These are phyloP conservation scores for Yarrowia sp. DNA, from an alignment of 805 yeast genomes.

Conservation along the genomic window DNA sequence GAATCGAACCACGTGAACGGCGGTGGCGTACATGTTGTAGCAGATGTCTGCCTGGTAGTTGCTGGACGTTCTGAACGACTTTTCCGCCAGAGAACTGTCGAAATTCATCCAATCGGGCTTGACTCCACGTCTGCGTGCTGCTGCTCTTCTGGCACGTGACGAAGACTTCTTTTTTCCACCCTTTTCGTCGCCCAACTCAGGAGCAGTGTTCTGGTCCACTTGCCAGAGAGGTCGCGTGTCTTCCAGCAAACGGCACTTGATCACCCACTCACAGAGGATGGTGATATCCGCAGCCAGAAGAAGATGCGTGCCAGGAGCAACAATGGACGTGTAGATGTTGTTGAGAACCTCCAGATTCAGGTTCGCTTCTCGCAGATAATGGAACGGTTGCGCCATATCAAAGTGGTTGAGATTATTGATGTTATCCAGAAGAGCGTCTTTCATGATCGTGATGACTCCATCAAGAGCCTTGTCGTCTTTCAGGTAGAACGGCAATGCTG, in stretches of 20 bases:
- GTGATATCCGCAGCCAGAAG: neutral
- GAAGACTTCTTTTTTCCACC: neutral
- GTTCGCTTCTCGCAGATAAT: slow-evolving; percentile 10
- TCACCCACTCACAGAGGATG: slow-evolving; percentile 12
- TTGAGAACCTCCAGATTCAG: slow-evolving; percentile 8
- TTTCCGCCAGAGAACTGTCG: slow-evolving; percentile 1
- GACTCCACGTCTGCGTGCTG: neutral
- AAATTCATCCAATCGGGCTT: slow-evolving; percentile 32
- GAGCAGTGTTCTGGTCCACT: slow-evolving; percentile 1
- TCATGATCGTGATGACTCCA: slow-evolving; percentile 1
- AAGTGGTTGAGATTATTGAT: slow-evolving; percentile 21
- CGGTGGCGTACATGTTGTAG: slow-evolving; percentile 32
- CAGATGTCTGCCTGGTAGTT: slow-evolving; percentile 30
- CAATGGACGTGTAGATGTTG: slow-evolving; percentile 1
- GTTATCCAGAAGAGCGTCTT: slow-evolving; percentile 1
- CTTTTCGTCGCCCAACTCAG: slow-evolving; percentile 4
- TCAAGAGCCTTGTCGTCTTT: neutral
- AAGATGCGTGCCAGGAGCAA: slow-evolving; percentile 1
- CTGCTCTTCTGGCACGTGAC: slow-evolving; percentile 7
- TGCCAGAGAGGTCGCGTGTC: slow-evolving; percentile 24
- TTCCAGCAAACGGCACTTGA: slow-evolving; percentile 19
- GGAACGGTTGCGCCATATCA: slow-evolving; percentile 19
- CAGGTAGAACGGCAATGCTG: slow-evolving; percentile 13
- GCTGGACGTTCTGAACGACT: slow-evolving; percentile 11
- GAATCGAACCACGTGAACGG: slow-evolving; percentile 22